Evolutionary conservation across 352 stramenopile genomes (phyloP).

Genomic region (Globisporangium nagaii): DNA sequence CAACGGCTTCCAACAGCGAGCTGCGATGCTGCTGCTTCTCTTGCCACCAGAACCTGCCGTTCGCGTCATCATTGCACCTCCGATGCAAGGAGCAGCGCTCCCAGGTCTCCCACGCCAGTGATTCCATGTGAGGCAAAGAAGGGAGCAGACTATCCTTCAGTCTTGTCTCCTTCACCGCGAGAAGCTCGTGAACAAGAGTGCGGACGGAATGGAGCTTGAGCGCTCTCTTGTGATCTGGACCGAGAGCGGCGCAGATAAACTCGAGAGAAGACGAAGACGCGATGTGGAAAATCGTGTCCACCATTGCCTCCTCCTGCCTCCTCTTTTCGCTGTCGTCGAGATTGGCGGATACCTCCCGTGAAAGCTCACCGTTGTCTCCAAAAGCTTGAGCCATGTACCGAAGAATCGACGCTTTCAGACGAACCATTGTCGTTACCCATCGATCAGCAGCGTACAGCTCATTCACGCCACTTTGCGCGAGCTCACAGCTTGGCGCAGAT

Average conservation of each 20-base stretch:
- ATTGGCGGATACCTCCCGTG: neutral
- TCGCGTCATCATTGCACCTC: neutral
- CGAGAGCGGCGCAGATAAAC: constrained; percentile 12
- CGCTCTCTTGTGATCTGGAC: constrained; percentile 25
- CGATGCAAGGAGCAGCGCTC: neutral
- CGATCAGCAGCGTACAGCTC: neutral
- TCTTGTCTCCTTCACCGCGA: constrained; percentile 7
- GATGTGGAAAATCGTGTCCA: constrained; percentile 20
- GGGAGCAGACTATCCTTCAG: neutral
- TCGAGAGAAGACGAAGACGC: constrained; percentile 17
- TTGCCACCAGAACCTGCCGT: constrained; percentile 19
- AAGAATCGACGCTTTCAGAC: constrained; percentile 18
- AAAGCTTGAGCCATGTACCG: constrained; percentile 16
- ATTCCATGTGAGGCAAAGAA: constrained; percentile 23
- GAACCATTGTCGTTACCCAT: neutral
- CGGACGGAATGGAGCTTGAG: constrained; percentile 28
- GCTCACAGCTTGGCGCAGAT: neutral
- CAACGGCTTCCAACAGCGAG: constrained; percentile 40
- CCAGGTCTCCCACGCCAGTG: constrained; percentile 21
- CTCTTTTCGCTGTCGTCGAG: neutral
- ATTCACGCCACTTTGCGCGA: neutral
- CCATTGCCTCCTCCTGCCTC: neutral
- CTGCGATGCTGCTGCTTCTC: constrained; percentile 1
- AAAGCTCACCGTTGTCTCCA: neutral
- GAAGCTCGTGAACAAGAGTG: constrained; percentile 11